These are phyloP conservation scores for Aspergillus thermomutatus DNA, from an alignment of 2,329 filamentous ascomycete genomes.

Conservation along the genomic window DNA sequence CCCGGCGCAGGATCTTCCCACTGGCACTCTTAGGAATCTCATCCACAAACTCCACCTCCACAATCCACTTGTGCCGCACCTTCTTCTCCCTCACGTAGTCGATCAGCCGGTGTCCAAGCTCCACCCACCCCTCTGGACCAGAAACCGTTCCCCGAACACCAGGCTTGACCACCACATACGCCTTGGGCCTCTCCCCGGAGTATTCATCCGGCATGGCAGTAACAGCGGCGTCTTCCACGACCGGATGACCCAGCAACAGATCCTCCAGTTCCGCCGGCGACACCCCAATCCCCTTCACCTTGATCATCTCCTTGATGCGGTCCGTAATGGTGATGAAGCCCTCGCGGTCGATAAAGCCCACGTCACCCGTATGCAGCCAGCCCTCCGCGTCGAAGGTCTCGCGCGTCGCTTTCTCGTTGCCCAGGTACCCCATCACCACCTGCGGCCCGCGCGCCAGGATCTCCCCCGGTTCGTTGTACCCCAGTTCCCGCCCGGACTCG, in stretches of 20 bases:
- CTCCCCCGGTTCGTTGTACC: conserved; percentile 53
- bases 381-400: conserved; percentile 64
- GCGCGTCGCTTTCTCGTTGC: conserved; percentile 66
- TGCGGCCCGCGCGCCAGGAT: conserved; percentile 76
- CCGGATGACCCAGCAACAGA: conserved; percentile 54
- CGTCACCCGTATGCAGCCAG: conserved; percentile 63
- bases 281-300: conserved; percentile 58
- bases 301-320: conserved; percentile 66
- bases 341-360: conserved; percentile 57
- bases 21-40: conserved; percentile 69
- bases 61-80: conserved; percentile 48
- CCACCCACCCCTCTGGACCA: neutral
- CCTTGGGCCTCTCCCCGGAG: conserved; percentile 56
- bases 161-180: conserved; percentile 51
- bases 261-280: conserved; percentile 63
- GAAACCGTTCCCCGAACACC: neutral
- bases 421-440: conserved; percentile 63
- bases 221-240: conserved; percentile 57
- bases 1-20: conserved; percentile 68
- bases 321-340: conserved; percentile 55
- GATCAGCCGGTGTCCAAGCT: conserved; percentile 47
- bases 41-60: conserved; percentile 35
- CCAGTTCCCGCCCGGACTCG: conserved; percentile 49
- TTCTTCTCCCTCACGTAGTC: conserved; percentile 64
- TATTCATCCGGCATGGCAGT: conserved; percentile 30